Conservation (phyloP, 345 rosid genomes). For the Eutrema yunnanense region DNA sequence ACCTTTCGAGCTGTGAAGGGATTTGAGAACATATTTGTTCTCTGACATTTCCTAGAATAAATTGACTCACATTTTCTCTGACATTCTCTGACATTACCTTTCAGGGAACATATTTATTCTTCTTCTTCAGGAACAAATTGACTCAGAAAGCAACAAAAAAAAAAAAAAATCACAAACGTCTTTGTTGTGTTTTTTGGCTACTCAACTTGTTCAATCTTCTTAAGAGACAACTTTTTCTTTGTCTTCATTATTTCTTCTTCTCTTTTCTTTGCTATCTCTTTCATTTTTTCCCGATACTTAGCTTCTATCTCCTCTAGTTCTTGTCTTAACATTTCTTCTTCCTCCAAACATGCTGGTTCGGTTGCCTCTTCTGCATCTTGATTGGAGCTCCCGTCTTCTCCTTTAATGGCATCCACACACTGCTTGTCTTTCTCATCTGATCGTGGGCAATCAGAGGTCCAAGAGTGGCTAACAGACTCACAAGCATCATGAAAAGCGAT, state of each 20-base stretch:
- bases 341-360: conserved; percentile 24
- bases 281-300: conserved; percentile 50
- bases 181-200: neutral
- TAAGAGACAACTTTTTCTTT: conserved; percentile 35
- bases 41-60: too few relatives aligned
- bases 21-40: too few relatives aligned
- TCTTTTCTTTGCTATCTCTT: conserved; percentile 52
- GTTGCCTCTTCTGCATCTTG: conserved; percentile 15
- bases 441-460: conserved; percentile 18
- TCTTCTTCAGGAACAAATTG: neutral
- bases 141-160: neutral
- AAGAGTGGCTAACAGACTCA: conserved; percentile 24
- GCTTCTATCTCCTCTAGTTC: conserved; percentile 57
- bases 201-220: conserved; percentile 27
- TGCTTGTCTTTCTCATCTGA: conserved; percentile 25
- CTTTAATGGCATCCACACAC: conserved; percentile 9
- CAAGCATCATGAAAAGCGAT: conserved; percentile 16
- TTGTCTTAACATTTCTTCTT: conserved; percentile 38
- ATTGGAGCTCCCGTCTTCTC: conserved; percentile 12
- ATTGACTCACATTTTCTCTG: too few relatives aligned
- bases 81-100: too few relatives aligned
- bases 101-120: neutral
- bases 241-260: conserved; percentile 60
- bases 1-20: too few relatives aligned
- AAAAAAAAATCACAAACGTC: neutral